Conservation (phyloP, 2,329 filamentous ascomycete species). For the Colletotrichum costaricense region DNA sequence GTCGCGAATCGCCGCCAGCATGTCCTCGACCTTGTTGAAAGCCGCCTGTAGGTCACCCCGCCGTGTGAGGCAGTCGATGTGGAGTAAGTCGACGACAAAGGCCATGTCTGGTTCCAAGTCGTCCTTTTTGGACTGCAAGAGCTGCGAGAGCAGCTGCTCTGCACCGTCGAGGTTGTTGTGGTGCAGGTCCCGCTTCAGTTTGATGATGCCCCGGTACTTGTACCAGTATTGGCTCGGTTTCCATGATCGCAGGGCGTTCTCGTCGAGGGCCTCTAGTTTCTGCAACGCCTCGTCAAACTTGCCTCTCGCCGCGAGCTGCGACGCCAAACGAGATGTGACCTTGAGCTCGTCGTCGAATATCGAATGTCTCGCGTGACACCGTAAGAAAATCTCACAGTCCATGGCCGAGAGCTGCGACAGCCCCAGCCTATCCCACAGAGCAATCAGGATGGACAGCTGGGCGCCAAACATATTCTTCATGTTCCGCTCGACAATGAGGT, state of each 20-base stretch:
- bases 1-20: slow-evolving; percentile 55
- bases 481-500: slow-evolving; percentile 82
- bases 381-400: slow-evolving; percentile 79
- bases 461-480: slow-evolving; percentile 79
- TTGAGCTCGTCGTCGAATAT: slow-evolving; percentile 83
- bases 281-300: slow-evolving; percentile 74
- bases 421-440: slow-evolving; percentile 83
- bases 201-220: slow-evolving; percentile 74
- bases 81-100: slow-evolving; percentile 62
- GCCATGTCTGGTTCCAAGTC: slow-evolving; percentile 64
- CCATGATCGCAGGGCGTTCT: slow-evolving; percentile 74
- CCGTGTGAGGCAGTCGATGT: slow-evolving; percentile 63
- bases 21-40: slow-evolving; percentile 58
- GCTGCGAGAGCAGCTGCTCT: slow-evolving; percentile 61
- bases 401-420: slow-evolving; percentile 64
- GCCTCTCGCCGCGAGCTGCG: slow-evolving; percentile 69
- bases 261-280: slow-evolving; percentile 59
- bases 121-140: slow-evolving; percentile 62
- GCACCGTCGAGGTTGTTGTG: slow-evolving; percentile 64
- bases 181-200: slow-evolving; percentile 71
- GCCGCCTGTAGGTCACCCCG: slow-evolving; percentile 60
- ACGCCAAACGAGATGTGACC: slow-evolving; percentile 76
- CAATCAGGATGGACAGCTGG: slow-evolving; percentile 77
- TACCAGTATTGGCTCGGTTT: slow-evolving; percentile 82
- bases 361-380: slow-evolving; percentile 71